Conservation (phyloP, 73 alveolate species). For the Paramecium pentaurelia region DNA sequence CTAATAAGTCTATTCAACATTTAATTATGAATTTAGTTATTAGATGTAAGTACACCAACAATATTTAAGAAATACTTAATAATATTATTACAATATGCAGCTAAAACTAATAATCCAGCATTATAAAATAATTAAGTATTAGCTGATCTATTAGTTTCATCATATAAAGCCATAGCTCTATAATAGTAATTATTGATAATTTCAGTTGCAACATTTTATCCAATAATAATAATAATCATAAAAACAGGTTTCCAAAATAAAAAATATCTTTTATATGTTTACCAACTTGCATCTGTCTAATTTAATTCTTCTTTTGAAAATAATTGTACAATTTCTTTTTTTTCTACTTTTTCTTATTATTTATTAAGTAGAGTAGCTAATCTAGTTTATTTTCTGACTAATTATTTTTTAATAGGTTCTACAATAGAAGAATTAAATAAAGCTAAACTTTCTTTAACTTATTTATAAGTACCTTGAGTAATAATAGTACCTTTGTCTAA, state of each 20-base stretch:
- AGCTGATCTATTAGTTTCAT: neutral
- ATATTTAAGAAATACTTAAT: neutral
- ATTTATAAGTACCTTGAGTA: conserved; percentile 46
- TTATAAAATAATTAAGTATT: neutral
- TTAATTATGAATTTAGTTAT: conserved; percentile 30
- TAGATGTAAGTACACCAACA: neutral
- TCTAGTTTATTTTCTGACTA: conserved; percentile 11
- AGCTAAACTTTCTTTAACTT: neutral
- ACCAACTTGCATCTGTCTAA: neutral
- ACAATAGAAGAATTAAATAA: neutral
- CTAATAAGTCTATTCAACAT: conserved; percentile 10
- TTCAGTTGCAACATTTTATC: conserved; percentile 8
- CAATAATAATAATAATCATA: neutral
- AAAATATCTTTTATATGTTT: conserved; percentile 22
- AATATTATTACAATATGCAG: neutral
- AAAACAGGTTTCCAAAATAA: neutral
- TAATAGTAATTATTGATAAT: conserved; percentile 21
- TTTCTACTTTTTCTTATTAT: neutral
- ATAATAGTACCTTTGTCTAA: conserved; percentile 51
- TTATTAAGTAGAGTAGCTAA: neutral
- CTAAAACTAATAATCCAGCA: neutral
- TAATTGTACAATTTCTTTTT: neutral
- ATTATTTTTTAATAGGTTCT: neutral
- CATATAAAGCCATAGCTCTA: conserved; percentile 1
- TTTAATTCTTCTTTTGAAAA: neutral